These are phyloP conservation scores for Scutellaria minor DNA, from an alignment of 257 asterid genomes.

Conservation along the genomic window DNA sequence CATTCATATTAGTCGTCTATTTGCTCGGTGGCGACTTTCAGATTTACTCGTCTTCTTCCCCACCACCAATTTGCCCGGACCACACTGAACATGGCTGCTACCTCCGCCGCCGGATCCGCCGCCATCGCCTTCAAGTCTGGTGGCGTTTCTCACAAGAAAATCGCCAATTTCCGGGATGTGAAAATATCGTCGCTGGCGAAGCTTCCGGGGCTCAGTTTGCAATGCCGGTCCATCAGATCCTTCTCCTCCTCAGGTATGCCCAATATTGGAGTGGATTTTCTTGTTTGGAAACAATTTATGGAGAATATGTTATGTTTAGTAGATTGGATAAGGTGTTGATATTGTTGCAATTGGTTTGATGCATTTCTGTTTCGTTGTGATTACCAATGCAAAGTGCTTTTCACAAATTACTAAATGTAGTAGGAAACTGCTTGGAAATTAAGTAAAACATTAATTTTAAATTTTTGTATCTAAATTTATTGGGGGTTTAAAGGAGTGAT, in stretches of 20 bases:
- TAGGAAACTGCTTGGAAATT: too few relatives aligned
- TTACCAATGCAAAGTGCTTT: neutral
- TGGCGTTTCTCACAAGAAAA: conserved; percentile 38
- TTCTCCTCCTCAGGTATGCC: conserved; percentile 53
- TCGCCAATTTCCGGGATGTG: conserved; percentile 41
- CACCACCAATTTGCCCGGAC: conserved; percentile 3
- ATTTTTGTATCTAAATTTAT: too few relatives aligned
- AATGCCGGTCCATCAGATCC: conserved; percentile 53
- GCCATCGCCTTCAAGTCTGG: conserved; percentile 46
- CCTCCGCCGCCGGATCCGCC: conserved; percentile 67
- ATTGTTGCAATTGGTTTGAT: neutral
- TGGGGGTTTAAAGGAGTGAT: too few relatives aligned
- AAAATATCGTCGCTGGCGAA: conserved; percentile 34
- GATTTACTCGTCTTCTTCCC: conserved; percentile 35
- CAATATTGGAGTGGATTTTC: neutral
- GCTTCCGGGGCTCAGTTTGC: conserved; percentile 44
- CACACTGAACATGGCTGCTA: conserved; percentile 42
- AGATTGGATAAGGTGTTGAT: too few relatives aligned
- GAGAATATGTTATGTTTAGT: neutral
- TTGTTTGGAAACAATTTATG: neutral
- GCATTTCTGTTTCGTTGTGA: neutral
- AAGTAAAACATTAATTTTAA: neutral
- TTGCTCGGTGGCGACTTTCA: conserved; percentile 41
- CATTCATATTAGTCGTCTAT: neutral
- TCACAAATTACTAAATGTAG: neutral